Evolutionary conservation across 208 protist genomes (phyloP).

Genomic region (Trypanosoma avium): DNA sequence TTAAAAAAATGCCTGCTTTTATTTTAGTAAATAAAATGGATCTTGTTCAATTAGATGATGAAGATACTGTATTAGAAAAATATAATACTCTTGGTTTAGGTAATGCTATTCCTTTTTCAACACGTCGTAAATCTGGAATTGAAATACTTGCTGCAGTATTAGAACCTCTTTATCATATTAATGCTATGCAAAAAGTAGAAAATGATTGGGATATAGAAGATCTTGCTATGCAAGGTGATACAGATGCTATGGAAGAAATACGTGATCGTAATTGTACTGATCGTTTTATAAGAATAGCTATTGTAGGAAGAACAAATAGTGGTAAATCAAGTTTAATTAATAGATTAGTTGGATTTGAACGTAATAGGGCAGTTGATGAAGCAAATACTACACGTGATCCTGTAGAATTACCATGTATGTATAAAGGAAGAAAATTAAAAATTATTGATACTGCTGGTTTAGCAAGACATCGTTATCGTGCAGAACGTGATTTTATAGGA

Average conservation of each 20-base stretch:
- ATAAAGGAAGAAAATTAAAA: constrained; percentile 86
- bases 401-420: constrained; percentile 86
- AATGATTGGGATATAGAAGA: constrained; percentile 92
- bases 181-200: constrained; percentile 70
- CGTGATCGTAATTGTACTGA: constrained; percentile 81
- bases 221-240: constrained; percentile 77
- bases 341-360: constrained; percentile 90
- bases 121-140: constrained; percentile 56
- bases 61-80: constrained; percentile 48
- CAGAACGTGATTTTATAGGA: constrained; percentile 81
- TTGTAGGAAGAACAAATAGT: constrained; percentile 92
- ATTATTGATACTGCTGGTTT: constrained; percentile 91
- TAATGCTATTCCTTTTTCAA: constrained; percentile 73
- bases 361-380: constrained; percentile 76
- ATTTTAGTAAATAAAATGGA: constrained; percentile 92
- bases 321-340: constrained; percentile 95
- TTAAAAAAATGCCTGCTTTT: constrained; percentile 72
- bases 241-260: constrained; percentile 86
- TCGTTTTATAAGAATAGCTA: constrained; percentile 85
- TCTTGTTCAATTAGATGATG: constrained; percentile 51
- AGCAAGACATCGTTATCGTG: constrained; percentile 66
- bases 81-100: constrained; percentile 76
- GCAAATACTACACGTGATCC: constrained; percentile 92
- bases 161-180: constrained; percentile 80
- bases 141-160: constrained; percentile 72